Evolutionary conservation across 768 basidiomycete genomes (phyloP).

Genomic region (Gloeopeniophorella convolvens): DNA sequence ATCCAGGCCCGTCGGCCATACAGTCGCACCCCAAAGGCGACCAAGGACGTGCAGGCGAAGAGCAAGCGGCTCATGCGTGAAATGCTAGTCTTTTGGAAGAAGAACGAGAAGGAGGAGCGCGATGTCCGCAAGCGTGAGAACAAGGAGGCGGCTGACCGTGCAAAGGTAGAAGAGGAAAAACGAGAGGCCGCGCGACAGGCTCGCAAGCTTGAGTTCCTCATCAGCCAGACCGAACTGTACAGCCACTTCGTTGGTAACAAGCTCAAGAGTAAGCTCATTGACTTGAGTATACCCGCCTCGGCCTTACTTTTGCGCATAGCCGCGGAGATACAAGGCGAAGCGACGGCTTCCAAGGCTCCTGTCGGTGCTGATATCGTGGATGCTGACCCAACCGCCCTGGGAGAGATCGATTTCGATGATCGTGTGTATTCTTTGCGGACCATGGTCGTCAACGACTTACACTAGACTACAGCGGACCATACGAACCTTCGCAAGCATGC

Average conservation of each 20-base stretch:
- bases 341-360: conserved; percentile 38
- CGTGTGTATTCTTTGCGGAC: conserved; percentile 40
- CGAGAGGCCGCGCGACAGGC: conserved; percentile 91
- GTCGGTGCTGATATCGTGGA: conserved; percentile 54
- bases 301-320: conserved; percentile 38
- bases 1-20: conserved; percentile 75
- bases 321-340: conserved; percentile 66
- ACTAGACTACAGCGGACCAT: conserved; percentile 59
- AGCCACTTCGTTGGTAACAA: conserved; percentile 99
- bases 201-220: conserved; percentile 95
- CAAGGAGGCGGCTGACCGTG: conserved; percentile 85
- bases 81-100: conserved; percentile 97
- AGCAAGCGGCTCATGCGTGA: conserved; percentile 88
- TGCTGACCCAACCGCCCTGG: conserved; percentile 44
- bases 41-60: conserved; percentile 79
- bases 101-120: conserved; percentile 94
- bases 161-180: conserved; percentile 86
- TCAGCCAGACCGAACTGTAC: conserved; percentile 97
- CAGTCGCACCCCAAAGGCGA: conserved; percentile 64
- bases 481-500: conserved; percentile 84
- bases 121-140: conserved; percentile 91
- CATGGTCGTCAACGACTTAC: neutral
- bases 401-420: conserved; percentile 86
- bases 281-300: neutral
- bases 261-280: conserved; percentile 61